These are phyloP conservation scores for Lyophyllum atratum DNA, from an alignment of 768 basidiomycete genomes.

Conservation along the genomic window DNA sequence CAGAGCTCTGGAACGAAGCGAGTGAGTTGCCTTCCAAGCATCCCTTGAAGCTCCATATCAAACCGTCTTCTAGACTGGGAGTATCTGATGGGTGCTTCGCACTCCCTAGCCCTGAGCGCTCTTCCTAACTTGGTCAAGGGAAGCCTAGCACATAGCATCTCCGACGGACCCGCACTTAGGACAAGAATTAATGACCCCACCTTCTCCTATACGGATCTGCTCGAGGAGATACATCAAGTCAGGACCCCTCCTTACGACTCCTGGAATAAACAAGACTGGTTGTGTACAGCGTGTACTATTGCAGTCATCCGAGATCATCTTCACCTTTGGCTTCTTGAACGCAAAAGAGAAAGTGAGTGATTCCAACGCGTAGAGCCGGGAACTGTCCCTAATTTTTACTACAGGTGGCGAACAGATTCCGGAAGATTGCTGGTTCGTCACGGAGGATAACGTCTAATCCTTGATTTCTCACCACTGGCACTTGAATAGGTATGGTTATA, in stretches of 20 bases:
- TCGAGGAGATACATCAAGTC: not conserved
- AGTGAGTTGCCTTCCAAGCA: slow-evolving; percentile 9
- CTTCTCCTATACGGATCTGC: not conserved
- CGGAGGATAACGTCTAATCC: not conserved
- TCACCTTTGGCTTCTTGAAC: slow-evolving; percentile 26
- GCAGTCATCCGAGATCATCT: slow-evolving; percentile 24
- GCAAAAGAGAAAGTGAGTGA: slow-evolving; percentile 21
- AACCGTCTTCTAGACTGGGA: slow-evolving; percentile 16
- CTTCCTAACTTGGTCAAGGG: slow-evolving; percentile 7
- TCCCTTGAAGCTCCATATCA: not conserved
- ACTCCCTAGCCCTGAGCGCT: not conserved
- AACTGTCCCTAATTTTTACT: not conserved
- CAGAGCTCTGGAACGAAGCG: slow-evolving; percentile 19
- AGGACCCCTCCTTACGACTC: slow-evolving; percentile 10
- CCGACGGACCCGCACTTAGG: not conserved
- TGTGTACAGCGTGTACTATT: slow-evolving; percentile 29
- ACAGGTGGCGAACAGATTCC: slow-evolving; percentile 12
- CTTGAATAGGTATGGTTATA: slow-evolving; percentile 29
- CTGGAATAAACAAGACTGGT: slow-evolving; percentile 29
- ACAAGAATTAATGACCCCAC: not conserved
- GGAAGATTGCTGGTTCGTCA: slow-evolving; percentile 29
- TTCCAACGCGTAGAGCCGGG: slow-evolving; percentile 1
- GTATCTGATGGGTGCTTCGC: slow-evolving; percentile 9
- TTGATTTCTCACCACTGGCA: not conserved
- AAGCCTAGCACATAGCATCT: not conserved